Evolutionary conservation across 23 red algal genomes (phyloP), one percentile per base, ranked within the genome.

Genomic region (Chondrus crispus): DNA sequence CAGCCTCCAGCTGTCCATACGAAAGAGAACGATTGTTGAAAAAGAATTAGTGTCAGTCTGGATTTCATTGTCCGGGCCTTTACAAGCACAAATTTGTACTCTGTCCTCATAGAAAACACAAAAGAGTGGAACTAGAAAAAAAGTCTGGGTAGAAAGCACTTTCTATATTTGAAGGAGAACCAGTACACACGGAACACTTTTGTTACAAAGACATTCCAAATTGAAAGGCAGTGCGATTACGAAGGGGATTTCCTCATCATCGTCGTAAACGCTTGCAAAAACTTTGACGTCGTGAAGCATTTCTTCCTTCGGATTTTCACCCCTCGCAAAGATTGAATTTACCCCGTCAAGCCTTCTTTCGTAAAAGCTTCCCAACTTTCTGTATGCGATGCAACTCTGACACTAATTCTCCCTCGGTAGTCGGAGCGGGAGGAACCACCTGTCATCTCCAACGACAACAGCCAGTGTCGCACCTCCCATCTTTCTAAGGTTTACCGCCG

Each of bases 181-280:
- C n/a, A n/a, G n/a, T n/a, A n/a, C n/a, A n/a, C n/a, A n/a, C n/a
- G n/a, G n/a, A n/a, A n/a, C n/a, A n/a, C n/a, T n/a, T n/a, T n/a
- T n/a, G n/a, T n/a, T n/a, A n/a, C n/a, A n/a, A n/a, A n/a, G n/a
- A n/a, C n/a, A 95, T 24, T 95, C 93, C 14, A 95, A 74, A 74
- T 60, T 83, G 46, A 95, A 95, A 6, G 93, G 93, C 19, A 95
- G 70, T 10, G 87, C 94, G 66, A 91, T 82, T 33, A 35, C 80
- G 51, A 92, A 96, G 18, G 94, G 94, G 45, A 96, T 96, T 84
- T 96, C 94, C 54, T 96, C 94, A 2, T 80, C 94, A 19, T 93
- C 82, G 37, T 84, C 87, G 62, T 88, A 91, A 8, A 96, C 83
- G 33, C 94, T 83, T 29, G 80, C 53, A 62, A 71, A 91, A 20